Evolutionary conservation across 1,284 basidiomycete species (phyloP).

Genomic region (Marasmius sp.): DNA sequence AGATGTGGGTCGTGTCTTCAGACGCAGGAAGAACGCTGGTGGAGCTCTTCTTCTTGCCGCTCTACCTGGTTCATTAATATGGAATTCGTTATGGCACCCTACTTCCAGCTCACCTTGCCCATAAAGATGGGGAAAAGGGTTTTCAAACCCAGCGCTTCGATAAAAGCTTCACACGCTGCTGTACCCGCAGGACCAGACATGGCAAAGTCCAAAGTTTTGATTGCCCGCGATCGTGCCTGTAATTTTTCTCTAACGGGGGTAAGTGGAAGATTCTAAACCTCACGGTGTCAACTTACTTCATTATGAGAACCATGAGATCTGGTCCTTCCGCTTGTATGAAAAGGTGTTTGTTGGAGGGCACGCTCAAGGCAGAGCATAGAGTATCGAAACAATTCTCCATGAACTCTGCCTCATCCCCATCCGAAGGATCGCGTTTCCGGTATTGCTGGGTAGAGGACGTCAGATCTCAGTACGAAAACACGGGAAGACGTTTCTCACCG

Average conservation of each 20-base stretch:
- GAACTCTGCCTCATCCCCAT: constrained; percentile 92
- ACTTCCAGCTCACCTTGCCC: constrained; percentile 69
- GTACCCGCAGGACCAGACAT: constrained; percentile 81
- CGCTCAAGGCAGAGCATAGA: constrained; percentile 80
- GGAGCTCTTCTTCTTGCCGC: constrained; percentile 60
- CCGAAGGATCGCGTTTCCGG: constrained; percentile 77
- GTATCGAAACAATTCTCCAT: constrained; percentile 96
- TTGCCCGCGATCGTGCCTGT: constrained; percentile 75
- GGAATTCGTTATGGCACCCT: constrained; percentile 1
- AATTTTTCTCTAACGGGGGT: constrained; percentile 68
- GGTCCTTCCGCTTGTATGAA: constrained; percentile 93
- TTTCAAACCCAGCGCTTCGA: constrained; percentile 87
- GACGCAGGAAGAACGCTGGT: constrained; percentile 55
- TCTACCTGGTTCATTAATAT: constrained; percentile 27
- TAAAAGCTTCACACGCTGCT: constrained; percentile 80
- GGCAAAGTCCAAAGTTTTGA: constrained; percentile 91
- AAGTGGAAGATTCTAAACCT: constrained; percentile 9
- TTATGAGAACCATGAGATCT: constrained; percentile 95
- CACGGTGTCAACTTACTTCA: constrained; percentile 65
- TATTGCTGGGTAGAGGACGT: constrained; percentile 64
- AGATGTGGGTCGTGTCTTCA: constrained; percentile 85
- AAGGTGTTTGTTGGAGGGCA: constrained; percentile 73
- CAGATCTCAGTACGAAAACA: background rate
- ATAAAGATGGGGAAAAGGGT: constrained; percentile 89
- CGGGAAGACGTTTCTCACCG: constrained; percentile 53